A percentile compares a stretch with the other conserved stretches of the same genome.
These are phyloP conservation scores for Gremmenia infestans DNA, from an alignment of 2,329 filamentous ascomycete species.

Conservation along the genomic window DNA sequence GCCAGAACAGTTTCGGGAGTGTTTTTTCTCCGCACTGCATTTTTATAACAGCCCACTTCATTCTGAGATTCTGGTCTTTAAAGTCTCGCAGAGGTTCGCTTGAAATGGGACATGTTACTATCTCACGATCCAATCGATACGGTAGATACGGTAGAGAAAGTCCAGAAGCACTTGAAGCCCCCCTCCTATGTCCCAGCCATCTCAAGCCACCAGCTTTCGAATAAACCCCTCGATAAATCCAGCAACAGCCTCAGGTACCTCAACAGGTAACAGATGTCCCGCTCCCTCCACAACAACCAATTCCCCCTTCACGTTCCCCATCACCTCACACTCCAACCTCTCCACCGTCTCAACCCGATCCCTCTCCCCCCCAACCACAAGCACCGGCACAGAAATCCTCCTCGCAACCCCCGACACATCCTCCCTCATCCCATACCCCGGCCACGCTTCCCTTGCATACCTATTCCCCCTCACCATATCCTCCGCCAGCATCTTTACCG, in stretches of 20 bases:
- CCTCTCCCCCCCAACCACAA: conserved; percentile 29
- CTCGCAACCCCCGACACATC: conserved; percentile 25
- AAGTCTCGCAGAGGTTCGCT: too few relatives aligned
- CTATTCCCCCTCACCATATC: conserved; percentile 31
- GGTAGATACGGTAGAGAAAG: too few relatives aligned
- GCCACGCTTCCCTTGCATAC: conserved; percentile 33
- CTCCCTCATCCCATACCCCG: conserved; percentile 33
- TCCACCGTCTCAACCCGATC: conserved; percentile 34
- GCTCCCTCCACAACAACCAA: conserved; percentile 13
- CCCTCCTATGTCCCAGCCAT: too few relatives aligned
- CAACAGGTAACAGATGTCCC: conserved; percentile 17
- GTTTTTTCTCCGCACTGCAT: too few relatives aligned
- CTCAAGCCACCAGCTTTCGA: background rate
- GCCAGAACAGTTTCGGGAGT: too few relatives aligned
- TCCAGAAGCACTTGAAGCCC: too few relatives aligned
- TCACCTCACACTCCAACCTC: conserved; percentile 26
- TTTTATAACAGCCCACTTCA: too few relatives aligned
- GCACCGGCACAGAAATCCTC: conserved; percentile 19
- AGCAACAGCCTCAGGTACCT: conserved; percentile 10
- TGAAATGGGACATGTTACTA: too few relatives aligned
- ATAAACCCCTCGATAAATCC: conserved; percentile 8
- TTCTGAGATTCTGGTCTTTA: too few relatives aligned
- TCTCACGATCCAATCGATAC: too few relatives aligned
- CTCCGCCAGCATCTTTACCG: conserved; percentile 14
- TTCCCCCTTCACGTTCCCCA: conserved; percentile 10